Base-by-base conservation (phyloP, 768 basidiomycete species). In the Pleurotus djamor region DNA sequence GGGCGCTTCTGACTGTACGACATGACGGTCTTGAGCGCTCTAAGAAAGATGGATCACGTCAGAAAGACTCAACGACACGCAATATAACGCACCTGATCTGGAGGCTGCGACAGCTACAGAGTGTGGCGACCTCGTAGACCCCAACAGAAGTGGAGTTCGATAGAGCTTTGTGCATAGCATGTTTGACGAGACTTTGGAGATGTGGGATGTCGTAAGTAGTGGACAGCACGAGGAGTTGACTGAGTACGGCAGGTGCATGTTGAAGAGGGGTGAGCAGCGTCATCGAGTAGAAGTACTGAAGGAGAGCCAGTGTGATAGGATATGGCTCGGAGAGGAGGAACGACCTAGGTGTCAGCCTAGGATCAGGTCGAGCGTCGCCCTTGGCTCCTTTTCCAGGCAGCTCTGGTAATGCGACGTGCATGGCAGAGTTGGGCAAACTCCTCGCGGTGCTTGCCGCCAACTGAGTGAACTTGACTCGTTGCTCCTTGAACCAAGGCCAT, bases 401-500 rank as follows among this genome's bases (percentile, higher is more conserved):
- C 10, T 86, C 83, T 5, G 89, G 87, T 35, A 89, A 77, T 5
- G 83, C 77, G 0, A 86, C 76, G 62, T 89, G 82, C 77, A 87
- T 84, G 1, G 83, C 68, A 10, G 87, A 84, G 3, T 77, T 67
- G 0, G 90, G 88, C 47, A 91, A 71, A 6, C 75, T 72, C 47
- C 88, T 84, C 45, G 89, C 74, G 5, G 83, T 79, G 32, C 74
- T 75, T 48, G 74, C 74, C 1, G 91, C 90, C 7, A 76, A 80
- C 54, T 83, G 78, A 37, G 88, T 64, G 66, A 91, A 86, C 52
- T 76, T 75, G 54, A 75, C 69, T 16, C 88, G 76, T 67, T 92
- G 87, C 55, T 86, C 83, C 64, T 83, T 83, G 80, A 99, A 95
- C 96, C 96, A 99, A 1, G 91, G 86, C 96, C 96, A 99, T 36